phyloP scores from a whole-genome alignment of 805 yeast genomes.

The Peterozyma toletana region DNA sequence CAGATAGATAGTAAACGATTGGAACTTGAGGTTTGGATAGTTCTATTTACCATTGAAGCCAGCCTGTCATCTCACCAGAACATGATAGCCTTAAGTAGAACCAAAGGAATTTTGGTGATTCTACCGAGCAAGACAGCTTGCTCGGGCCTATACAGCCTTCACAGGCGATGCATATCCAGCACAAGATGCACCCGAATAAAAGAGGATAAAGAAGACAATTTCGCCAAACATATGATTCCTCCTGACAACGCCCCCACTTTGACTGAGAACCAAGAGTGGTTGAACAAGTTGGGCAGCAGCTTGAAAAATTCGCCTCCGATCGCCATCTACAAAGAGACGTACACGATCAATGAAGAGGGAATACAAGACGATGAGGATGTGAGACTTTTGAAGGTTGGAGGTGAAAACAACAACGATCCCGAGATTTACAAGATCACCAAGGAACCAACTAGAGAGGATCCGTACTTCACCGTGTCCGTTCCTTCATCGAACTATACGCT shows the following conservation, averaged over 20 bases:
- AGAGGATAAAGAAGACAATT: no score
- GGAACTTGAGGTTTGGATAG: no score
- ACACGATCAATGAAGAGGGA: not conserved
- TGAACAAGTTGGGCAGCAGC: slow-evolving; percentile 10
- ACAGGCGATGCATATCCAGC: no score
- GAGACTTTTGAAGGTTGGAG: slow-evolving; percentile 9
- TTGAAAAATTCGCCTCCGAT: not conserved
- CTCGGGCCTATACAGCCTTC: no score
- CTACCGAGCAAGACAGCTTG: no score
- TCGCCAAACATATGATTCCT: not conserved
- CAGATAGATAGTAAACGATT: no score
- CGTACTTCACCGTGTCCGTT: slow-evolving; percentile 19
- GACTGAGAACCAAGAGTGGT: slow-evolving; percentile 24
- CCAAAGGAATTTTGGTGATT: no score
- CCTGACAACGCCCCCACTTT: slow-evolving; percentile 30
- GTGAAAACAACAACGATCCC: slow-evolving; percentile 9
- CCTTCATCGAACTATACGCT: slow-evolving; percentile 23
- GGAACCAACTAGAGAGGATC: slow-evolving; percentile 7
- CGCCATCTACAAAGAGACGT: not conserved
- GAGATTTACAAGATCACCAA: slow-evolving; percentile 10
- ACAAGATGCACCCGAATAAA: no score
- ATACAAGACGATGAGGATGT: not conserved
- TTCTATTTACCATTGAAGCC: no score
- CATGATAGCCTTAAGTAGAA: no score
- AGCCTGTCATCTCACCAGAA: no score